Evolutionary conservation across 352 stramenopile species (phyloP).

Genomic region (Phytophthora colocasiae): DNA sequence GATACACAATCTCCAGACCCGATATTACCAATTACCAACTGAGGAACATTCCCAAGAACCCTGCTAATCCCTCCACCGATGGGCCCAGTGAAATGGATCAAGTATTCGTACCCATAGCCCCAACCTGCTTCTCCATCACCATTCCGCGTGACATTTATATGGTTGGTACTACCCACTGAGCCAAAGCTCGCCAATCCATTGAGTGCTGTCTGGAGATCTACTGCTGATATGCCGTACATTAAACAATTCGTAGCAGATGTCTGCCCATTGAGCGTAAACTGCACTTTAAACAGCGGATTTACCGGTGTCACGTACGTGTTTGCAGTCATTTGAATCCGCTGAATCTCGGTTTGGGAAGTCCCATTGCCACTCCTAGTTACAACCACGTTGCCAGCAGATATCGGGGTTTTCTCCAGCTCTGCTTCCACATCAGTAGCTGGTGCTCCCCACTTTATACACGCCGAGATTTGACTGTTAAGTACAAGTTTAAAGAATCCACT

Average conservation of each 20-base stretch:
- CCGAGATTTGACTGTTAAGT: constrained; percentile 30
- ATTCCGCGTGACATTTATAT: constrained; percentile 72
- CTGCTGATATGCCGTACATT: constrained; percentile 71
- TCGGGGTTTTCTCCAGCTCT: constrained; percentile 42
- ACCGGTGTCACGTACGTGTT: constrained; percentile 64
- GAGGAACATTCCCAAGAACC: constrained; percentile 63
- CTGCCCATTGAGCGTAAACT: constrained; percentile 63
- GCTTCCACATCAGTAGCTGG: constrained; percentile 52
- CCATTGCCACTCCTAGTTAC: constrained; percentile 68
- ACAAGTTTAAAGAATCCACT: constrained; percentile 66
- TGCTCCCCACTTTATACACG: constrained; percentile 70
- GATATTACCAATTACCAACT: constrained; percentile 62
- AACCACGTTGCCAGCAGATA: constrained; percentile 57
- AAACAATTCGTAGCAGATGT: constrained; percentile 70
- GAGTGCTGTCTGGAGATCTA: constrained; percentile 62
- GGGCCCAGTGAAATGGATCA: constrained; percentile 68
- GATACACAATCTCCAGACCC: constrained; percentile 48
- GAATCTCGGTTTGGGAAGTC: constrained; percentile 68
- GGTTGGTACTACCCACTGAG: constrained; percentile 29
- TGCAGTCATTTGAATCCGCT: constrained; percentile 73
- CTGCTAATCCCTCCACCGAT: constrained; percentile 61
- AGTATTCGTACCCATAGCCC: constrained; percentile 85
- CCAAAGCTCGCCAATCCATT: constrained; percentile 65
- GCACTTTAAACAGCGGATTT: constrained; percentile 63
- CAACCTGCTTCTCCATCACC: constrained; percentile 69